These are phyloP conservation scores for Auriscalpium orientale DNA, from an alignment of 768 basidiomycete species.

Conservation along the genomic window DNA sequence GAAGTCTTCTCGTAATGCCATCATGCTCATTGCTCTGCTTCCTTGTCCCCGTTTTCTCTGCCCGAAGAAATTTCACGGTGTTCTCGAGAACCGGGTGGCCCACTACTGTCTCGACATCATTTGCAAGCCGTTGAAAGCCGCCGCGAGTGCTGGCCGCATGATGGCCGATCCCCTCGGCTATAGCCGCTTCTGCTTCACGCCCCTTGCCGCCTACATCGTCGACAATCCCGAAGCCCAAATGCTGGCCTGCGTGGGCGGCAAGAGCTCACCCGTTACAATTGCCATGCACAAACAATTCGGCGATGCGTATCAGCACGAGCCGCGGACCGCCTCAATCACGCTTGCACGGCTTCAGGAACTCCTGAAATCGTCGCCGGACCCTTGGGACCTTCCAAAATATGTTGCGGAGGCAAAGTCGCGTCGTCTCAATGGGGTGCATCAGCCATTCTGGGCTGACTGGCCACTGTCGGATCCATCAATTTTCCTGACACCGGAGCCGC, in stretches of 20 bases:
- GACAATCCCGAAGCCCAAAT: neutral
- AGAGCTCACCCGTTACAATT: neutral
- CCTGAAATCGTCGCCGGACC: neutral
- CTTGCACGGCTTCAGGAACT: neutral
- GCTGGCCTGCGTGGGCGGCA: neutral
- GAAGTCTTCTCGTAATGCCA: too few species aligned
- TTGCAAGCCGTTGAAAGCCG: too few species aligned
- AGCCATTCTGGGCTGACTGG: conserved; percentile 1
- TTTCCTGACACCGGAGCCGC: too few species aligned
- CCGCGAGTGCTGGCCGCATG: too few species aligned
- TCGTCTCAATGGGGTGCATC: conserved; percentile 1
- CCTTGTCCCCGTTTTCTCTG: too few species aligned
- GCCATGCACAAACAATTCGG: neutral
- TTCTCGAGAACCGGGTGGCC: too few species aligned
- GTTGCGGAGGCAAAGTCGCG: neutral
- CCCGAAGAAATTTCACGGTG: too few species aligned
- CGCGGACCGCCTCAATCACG: neutral
- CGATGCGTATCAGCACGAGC: neutral
- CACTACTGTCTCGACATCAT: too few species aligned
- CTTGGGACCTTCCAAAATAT: neutral
- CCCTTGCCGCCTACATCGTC: neutral
- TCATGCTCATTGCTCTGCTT: too few species aligned
- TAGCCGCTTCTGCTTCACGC: too few species aligned
- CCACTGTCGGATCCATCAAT: neutral
- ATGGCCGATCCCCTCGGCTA: neutral